Conservation (phyloP, 208 protist genomes). For the Trypanosoma boissoni region DNA sequence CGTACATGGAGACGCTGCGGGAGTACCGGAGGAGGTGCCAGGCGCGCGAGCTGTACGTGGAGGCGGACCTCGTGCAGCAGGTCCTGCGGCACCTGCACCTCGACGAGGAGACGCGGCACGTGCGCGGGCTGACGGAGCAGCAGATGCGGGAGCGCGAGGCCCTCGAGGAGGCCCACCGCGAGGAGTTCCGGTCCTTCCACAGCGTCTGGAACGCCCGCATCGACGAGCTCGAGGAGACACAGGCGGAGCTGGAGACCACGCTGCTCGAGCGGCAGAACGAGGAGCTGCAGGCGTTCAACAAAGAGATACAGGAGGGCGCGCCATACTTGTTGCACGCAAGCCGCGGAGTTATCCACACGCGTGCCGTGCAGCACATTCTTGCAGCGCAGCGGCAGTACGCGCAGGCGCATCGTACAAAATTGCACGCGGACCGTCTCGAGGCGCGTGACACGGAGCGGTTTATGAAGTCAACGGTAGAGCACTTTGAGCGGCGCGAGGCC, state of each 20-base stretch:
- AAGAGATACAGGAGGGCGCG: conserved; percentile 58
- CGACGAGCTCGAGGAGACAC: conserved; percentile 81
- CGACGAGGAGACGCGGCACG: conserved; percentile 87
- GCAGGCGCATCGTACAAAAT: conserved; percentile 74
- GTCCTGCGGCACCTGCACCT: conserved; percentile 84
- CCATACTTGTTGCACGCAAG: conserved; percentile 66
- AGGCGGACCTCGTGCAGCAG: conserved; percentile 91
- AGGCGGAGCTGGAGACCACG: conserved; percentile 71
- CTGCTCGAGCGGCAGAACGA: conserved; percentile 90
- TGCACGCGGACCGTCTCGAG: conserved; percentile 74
- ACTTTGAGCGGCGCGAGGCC: conserved; percentile 66
- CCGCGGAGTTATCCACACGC: conserved; percentile 69
- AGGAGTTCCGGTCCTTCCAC: conserved; percentile 88
- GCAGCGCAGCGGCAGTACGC: conserved; percentile 88
- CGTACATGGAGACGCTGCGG: conserved; percentile 60
- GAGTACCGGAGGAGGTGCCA: conserved; percentile 82
- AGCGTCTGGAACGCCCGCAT: conserved; percentile 84
- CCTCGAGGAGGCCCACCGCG: conserved; percentile 82
- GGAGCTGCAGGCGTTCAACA: conserved; percentile 73
- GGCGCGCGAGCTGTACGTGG: conserved; percentile 82
- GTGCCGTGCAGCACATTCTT: conserved; percentile 79
- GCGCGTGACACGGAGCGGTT: conserved; percentile 66
- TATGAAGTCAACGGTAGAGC: conserved; percentile 41
- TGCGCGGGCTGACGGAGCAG: conserved; percentile 82
- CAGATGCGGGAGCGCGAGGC: conserved; percentile 83